Evolutionary conservation across 2,329 filamentous ascomycete genomes (phyloP).

Genomic region (Clarireedia paspali): DNA sequence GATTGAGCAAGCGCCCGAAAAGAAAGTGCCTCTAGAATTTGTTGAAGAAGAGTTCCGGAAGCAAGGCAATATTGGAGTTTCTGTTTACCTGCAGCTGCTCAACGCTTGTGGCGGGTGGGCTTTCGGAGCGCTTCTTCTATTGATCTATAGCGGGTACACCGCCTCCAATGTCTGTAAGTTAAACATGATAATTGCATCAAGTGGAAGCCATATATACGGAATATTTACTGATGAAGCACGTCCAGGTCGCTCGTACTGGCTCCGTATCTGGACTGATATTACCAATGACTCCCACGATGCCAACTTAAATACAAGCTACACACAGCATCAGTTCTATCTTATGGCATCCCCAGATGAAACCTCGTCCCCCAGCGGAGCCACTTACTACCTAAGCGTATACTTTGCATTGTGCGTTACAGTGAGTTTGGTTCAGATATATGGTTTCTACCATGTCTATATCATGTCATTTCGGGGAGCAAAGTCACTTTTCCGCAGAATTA

Average conservation of each 20-base stretch:
- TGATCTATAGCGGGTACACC: slow-evolving; percentile 1
- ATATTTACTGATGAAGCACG: background rate
- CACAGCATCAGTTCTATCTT: background rate
- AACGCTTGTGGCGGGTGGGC: slow-evolving; percentile 7
- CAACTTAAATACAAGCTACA: too few species aligned
- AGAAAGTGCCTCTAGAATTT: slow-evolving; percentile 2
- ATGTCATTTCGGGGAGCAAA: slow-evolving; percentile 60
- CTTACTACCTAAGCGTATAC: slow-evolving; percentile 8
- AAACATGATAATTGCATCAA: too few species aligned
- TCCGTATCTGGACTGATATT: slow-evolving; percentile 6
- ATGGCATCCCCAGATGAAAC: background rate
- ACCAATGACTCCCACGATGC: background rate
- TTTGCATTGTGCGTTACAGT: slow-evolving; percentile 1
- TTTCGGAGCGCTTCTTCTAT: background rate
- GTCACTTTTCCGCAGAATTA: slow-evolving; percentile 56
- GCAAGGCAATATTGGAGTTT: slow-evolving; percentile 6
- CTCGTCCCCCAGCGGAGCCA: background rate
- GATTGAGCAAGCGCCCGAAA: background rate
- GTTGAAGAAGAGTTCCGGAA: slow-evolving; percentile 7
- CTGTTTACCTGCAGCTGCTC: slow-evolving; percentile 4
- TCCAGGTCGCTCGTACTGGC: slow-evolving; percentile 8
- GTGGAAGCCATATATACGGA: too few species aligned
- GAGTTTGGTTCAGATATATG: slow-evolving; percentile 17
- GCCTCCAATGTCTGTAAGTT: background rate
- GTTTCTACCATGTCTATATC: slow-evolving; percentile 53